Evolutionary conservation across 1,284 basidiomycete genomes (phyloP), one percentile per base, ranked within the genome.

Genomic region (Bjerkandera adusta): DNA sequence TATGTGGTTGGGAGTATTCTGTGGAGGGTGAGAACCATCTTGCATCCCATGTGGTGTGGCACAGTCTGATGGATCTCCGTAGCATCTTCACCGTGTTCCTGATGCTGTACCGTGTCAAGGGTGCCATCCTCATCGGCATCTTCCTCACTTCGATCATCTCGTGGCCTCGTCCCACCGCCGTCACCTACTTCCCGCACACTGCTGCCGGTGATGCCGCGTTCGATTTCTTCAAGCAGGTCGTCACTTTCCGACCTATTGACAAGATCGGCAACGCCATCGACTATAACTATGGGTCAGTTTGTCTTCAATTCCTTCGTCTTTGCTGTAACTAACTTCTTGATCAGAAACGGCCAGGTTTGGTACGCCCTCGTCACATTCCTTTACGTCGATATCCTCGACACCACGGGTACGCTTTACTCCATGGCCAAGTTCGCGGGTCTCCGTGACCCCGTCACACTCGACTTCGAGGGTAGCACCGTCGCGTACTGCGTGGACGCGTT

Each of bases 401-500:
- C 63, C 29, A 64, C 63, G 35, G 58, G 57, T 45, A 93, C 92
- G 2, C 69, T 94, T 10, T 92, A 92, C 66, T 85, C 92, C 35
- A 94, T 95, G 92, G 88, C 91, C 42, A 90, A 89, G 61, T 92
- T 93, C 55, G 90, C 92, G n/a, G 89, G 89, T 18, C 77, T 95
- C 10, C 87, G 89, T 47, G 85, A 94, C 63, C 86, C 85, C 1
- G 77, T 87, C 12, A 92, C 91, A 13, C 72, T 90, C 50, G 92
- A 95, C 67, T 95, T 95, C 60, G 92, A 95, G 68, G 81, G 84
- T 53, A 89, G 85, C 18, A 92, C 88, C 4, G 73, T 89, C 45
- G 92, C 91, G 4, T 94, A 92, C 68, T 89, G 87, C 55, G 77
- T 90, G 32, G 89, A 92, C 58, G 89, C 89, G 0, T 82, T 91